Base-by-base conservation (phyloP, 305 asterid species). In the Solanum hybrid region DNA sequence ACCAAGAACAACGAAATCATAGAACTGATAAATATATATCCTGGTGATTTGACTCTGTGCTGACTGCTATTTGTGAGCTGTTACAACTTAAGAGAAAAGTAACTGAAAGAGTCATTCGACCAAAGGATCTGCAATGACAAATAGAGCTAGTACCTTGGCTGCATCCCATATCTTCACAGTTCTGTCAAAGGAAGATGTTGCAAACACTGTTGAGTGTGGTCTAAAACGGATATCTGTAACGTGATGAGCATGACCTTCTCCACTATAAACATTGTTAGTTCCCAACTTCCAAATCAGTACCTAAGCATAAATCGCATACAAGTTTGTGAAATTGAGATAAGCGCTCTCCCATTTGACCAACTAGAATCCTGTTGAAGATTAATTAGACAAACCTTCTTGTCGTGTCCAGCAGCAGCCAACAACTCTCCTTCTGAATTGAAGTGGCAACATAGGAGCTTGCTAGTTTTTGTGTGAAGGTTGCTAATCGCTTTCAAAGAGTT, bases 161-260 rank as follows among this genome's bases (percentile, higher is more conserved):
- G 94, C 93, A 87, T 94, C 92, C 93, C 94, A 94, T 92, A 95
- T 86, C 88, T 75, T 92, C 77, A 94, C 89, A 22, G 84, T 90
- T 91, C 37, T 91, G 87, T 95, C 96, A 75, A 91, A 90, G 26
- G 94, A 94, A 73, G 95, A 91, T 72, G 95, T 93, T 26, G 95
- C 96, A 37, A 94, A 92, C 40, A 87, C 31, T 38, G 86, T 31
- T 88, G 95, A 78, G 85, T 78, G 40, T 90, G 93, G 91, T 90
- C 87, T 89, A 89, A 93, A 94, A 3, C 94, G 91, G 75, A 93
- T 35, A 86, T 94, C 94, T 14, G 97, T 92, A 60, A 93, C 89
- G 87, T 90, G 40, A 40, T 91, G 89, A 71, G 88, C 37, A 87
- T 92, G 93, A 40, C 91, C 93, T 40, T 89, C 75, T 24, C 90